These are phyloP conservation scores for Linnemannia schmuckeri DNA, from an alignment of 192 early-diverging fungal genomes.

Conservation along the genomic window DNA sequence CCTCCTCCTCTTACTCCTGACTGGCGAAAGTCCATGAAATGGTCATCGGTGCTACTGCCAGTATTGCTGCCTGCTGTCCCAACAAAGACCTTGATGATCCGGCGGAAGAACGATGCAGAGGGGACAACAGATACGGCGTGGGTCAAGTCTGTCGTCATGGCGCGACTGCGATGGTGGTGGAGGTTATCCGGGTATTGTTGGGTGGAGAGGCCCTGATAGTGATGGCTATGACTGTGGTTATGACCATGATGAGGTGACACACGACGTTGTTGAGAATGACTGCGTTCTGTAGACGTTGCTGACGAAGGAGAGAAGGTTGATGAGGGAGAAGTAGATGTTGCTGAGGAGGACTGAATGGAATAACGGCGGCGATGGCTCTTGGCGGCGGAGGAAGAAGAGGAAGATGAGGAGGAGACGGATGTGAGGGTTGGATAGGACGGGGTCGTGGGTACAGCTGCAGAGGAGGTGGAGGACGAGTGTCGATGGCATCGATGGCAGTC, in stretches of 20 bases:
- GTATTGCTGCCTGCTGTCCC: neutral
- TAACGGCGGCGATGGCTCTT: conserved; percentile 22
- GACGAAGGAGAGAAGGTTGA: conserved; percentile 3
- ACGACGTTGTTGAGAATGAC: neutral
- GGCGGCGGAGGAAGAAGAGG: neutral
- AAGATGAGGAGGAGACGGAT: neutral
- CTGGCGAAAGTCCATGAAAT: neutral
- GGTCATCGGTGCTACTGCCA: neutral
- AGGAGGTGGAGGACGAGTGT: conserved; percentile 17
- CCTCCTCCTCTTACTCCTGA: neutral
- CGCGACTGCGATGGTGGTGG: neutral
- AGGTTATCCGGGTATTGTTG: neutral
- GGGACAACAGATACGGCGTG: conserved; percentile 16
- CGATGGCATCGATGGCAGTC: conserved; percentile 10
- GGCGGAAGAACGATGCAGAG: conserved; percentile 25
- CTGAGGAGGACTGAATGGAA: conserved; percentile 20
- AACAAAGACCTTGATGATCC: conserved; percentile 36
- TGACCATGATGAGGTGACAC: neutral
- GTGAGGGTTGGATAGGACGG: neutral
- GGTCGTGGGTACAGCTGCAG: neutral
- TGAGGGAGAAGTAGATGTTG: neutral
- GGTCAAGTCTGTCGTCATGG: neutral
- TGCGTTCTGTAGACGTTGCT: neutral
- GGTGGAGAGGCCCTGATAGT: neutral
- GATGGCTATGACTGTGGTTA: neutral